Evolutionary conservation across 345 rosid genomes (phyloP), one percentile per base, ranked within the genome.

Genomic region (rapeseed (Brassica napus)): DNA sequence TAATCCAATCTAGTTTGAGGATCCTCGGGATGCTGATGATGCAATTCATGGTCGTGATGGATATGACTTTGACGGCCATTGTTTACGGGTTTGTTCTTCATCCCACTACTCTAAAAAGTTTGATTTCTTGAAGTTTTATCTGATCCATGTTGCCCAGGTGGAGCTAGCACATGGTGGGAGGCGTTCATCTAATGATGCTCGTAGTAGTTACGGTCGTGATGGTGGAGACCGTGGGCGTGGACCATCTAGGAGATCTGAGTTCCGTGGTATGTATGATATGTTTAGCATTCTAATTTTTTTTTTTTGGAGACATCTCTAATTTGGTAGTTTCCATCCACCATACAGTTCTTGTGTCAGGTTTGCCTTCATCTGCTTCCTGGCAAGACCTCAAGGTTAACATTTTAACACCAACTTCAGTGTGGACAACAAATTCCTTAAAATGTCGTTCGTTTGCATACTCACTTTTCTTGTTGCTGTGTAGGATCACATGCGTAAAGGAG

Each of bases 401-500:
- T 60, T 7, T 60, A 26, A 11, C 8, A 11, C 34, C 34, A 0
- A 1, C 7, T 32, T 59, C 8, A 24, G 6, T 31, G 34, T 65
- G 5, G 15, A 60, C 2, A 35, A 5, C 8, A 35, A 5, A 5
- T 23, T 34, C n/a, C 65, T 70, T 14, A 28, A 42, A 42, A 1
- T 6, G 8, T 34, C 9, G 12, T 62, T 71, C 16, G 75, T 62
- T 71, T 11, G 66, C 63, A 54, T 69, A 60, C 11, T 71, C 68
- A 9, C 18, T 42, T 54, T 2, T 55, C 3, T 59, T 59, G 63
- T 21, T 18, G 9, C 59, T 71, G 4, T 15, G 75, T 81, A 95
- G 99, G 99, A 95, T 88, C 99, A 95, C 77, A 95, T 95, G 99
- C 97, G 99, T 65, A 85, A 85, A 81, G 99, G 97, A 67, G 99